phyloP scores from a whole-genome alignment of 73 alveolate genomes.

The Paramecium primaurelia region DNA sequence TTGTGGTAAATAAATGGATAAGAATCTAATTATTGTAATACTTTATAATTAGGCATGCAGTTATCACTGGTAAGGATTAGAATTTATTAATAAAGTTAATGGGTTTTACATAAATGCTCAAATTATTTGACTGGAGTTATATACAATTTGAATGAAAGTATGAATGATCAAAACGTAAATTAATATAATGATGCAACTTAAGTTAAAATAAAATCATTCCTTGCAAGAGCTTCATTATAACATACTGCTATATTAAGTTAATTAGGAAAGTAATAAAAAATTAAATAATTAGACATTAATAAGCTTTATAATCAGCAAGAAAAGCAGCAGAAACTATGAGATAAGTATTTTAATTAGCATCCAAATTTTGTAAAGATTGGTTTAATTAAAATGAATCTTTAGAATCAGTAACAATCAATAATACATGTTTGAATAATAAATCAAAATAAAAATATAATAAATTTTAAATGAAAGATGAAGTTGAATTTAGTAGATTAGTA shows the following conservation, averaged over 20 bases:
- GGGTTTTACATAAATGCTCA: constrained; percentile 48
- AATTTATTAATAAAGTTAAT: background rate
- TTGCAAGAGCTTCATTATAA: background rate
- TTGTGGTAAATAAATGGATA: constrained; percentile 49
- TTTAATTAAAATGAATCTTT: background rate
- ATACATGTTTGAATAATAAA: background rate
- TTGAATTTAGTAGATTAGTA: constrained; percentile 27
- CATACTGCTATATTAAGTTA: background rate
- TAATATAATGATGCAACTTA: background rate
- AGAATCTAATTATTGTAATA: constrained; percentile 31
- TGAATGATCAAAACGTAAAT: background rate
- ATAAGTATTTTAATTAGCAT: background rate
- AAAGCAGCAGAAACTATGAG: background rate
- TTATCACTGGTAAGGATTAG: constrained; percentile 8
- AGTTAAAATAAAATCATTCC: background rate
- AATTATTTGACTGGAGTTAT: constrained; percentile 42
- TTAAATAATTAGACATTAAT: background rate
- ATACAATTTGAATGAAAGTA: constrained; percentile 7
- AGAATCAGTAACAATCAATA: background rate
- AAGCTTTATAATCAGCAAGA: background rate
- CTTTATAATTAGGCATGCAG: constrained; percentile 14
- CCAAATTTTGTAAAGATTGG: background rate
- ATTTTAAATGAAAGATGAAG: constrained; percentile 36
- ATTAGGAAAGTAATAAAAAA: background rate
- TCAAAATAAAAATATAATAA: background rate